A percentile compares a stretch with the other conserved stretches of the same genome.
phyloP scores from a whole-genome alignment of 495 filamentous ascomycete genomes.

The Amorphotheca resinae region DNA sequence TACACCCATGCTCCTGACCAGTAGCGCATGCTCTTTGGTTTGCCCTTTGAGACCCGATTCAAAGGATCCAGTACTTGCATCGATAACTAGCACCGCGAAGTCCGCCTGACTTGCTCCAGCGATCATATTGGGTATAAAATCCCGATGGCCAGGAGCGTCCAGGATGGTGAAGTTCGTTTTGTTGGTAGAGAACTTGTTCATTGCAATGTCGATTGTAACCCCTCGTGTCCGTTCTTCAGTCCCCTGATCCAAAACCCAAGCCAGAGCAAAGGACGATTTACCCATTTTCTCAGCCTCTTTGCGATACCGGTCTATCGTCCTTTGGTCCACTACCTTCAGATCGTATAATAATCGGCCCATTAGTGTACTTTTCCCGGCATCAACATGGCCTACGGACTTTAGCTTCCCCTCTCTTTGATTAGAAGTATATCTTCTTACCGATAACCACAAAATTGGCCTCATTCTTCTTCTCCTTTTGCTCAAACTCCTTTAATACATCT shows the following conservation, averaged over 20 bases:
- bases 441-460: conserved; percentile 93
- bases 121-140: conserved; percentile 99
- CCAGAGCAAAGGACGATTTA: conserved; percentile 89
- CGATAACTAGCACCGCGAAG: conserved; percentile 90
- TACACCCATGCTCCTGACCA: conserved; percentile 87
- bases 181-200: conserved; percentile 82
- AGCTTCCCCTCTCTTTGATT: background rate
- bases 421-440: conserved; percentile 37
- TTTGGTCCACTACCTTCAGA: conserved; percentile 71
- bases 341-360: conserved; percentile 94
- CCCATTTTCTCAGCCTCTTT: conserved; percentile 84
- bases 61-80: conserved; percentile 76
- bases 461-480: conserved; percentile 62
- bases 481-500: conserved; percentile 71
- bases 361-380: conserved; percentile 92
- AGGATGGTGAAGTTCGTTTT: conserved; percentile 83
- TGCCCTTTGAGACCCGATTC: conserved; percentile 89
- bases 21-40: conserved; percentile 82
- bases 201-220: conserved; percentile 96
- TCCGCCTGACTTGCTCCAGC: conserved; percentile 92
- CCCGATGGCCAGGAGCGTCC: conserved; percentile 85
- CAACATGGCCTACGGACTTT: conserved; percentile 63
- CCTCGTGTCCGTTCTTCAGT: conserved; percentile 76
- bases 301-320: conserved; percentile 76
- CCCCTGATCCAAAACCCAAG: conserved; percentile 90